Base-by-base conservation (phyloP, 148 eudicot genomes). In the Cornus suecica region DNA sequence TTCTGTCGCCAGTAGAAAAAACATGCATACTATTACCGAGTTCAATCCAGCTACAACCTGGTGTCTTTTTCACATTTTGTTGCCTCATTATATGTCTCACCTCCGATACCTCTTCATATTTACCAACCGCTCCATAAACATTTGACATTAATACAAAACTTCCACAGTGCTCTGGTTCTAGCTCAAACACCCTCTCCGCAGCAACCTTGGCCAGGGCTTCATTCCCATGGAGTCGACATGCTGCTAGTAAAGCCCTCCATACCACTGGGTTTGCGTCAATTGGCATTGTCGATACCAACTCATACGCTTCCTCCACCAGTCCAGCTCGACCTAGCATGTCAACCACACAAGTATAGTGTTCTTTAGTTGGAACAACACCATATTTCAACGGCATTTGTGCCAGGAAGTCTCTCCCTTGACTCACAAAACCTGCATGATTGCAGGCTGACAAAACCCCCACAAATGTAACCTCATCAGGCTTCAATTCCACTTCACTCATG, bases 241-340 rank as follows among this genome's bases (percentile, higher is more conserved):
- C 87, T 80, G 96, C 82, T 67, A 91, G 73, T 41, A 91, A 89
- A 67, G 91, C 75, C 66, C 96, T 89, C 96, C 96, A 91, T 5
- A 84, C 83, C 52, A 91, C 90, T 60, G 88, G 83, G 78, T 85
- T 89, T 79, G 85, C 79, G 80, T 87, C 80, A 65, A 86, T 76
- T 16, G 96, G 84, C 91, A 91, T 86, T 27, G 79, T 73, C 48
- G 78, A 69, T 52, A 91, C 29, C 80, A 91, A 71, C 69, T 84
- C 80, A 77, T 84, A 87, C 34, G 93, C 96, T 82, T 86, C 90
- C 34, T 86, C 88, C 24, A 91, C 85, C 52, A 77, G 54, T 66
- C 96, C 96, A 48, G 91, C 93, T 20, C 97, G 87, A 64, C 91
- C 93, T 77, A 91, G 89, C 97, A 91, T 89, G 86, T 91, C 93